phyloP scores from a whole-genome alignment of 805 yeast genomes.

The Lipomyces chichibuensis region DNA sequence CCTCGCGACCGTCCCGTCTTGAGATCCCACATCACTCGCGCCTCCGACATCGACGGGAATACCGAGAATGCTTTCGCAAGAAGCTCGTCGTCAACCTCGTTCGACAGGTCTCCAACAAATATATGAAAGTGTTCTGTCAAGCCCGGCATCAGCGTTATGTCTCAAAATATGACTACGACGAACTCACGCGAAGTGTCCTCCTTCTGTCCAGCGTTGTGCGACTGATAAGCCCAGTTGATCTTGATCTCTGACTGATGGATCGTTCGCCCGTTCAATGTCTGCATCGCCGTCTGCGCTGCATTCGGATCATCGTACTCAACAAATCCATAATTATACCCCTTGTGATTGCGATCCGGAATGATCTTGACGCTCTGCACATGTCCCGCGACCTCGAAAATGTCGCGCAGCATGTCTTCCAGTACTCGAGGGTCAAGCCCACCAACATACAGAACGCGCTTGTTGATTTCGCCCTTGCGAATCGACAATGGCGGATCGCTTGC shows the following conservation, averaged over 20 bases:
- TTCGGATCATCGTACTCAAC: conserved; percentile 66
- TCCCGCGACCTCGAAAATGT: conserved; percentile 65
- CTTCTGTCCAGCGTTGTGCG: conserved; percentile 55
- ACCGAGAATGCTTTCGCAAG: conserved; percentile 59
- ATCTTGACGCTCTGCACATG: conserved; percentile 67
- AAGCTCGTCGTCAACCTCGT: conserved; percentile 79
- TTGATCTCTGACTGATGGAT: conserved; percentile 60
- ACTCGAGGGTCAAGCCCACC: conserved; percentile 71
- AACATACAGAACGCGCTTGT: conserved; percentile 66
- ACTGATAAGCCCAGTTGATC: conserved; percentile 83
- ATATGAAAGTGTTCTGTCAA: conserved; percentile 60
- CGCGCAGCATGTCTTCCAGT: conserved; percentile 63
- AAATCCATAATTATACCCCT: conserved; percentile 80
- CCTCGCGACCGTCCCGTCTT: conserved; percentile 64
- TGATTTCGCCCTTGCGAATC: conserved; percentile 51
- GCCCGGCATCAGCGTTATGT: not conserved
- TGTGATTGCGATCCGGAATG: conserved; percentile 67
- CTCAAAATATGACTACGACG: not conserved
- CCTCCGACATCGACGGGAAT: conserved; percentile 68
- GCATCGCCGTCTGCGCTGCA: conserved; percentile 65
- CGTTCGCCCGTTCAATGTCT: conserved; percentile 59
- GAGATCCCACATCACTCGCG: conserved; percentile 98
- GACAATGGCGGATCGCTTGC: not conserved
- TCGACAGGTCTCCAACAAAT: conserved; percentile 83
- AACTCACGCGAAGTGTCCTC: conserved; percentile 25